Base-by-base conservation (phyloP, 2,329 filamentous ascomycete species). In the Daldinia sp. region DNA sequence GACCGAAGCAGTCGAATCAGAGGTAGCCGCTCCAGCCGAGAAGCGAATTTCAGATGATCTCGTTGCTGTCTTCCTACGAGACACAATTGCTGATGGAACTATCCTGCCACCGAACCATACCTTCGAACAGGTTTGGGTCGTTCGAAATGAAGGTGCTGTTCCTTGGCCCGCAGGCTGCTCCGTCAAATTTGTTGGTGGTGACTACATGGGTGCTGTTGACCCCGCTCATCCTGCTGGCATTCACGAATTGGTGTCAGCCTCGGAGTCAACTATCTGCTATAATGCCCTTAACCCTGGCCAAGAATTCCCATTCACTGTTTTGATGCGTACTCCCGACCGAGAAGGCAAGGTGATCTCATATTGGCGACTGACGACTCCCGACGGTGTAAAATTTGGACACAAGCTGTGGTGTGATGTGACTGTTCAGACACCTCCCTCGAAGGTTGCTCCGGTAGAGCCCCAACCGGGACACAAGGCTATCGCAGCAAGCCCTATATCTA, bases 151-250 rank as follows among this genome's bases (percentile, higher is more conserved):
- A 17, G 94, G 95, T 25, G 86, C 87, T 9, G 80, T 83, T 50
- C 78, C 88, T 10, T 99, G 95, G 95, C 95, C 95, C 34, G 87
- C 89, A 57, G 95, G 94, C 64, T 96, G 93, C 82, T 90, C 89
- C 58, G 91, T 98, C 71, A 92, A 91, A 78, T 97, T 94, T 73
- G 90, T 96, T 61, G 93, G 94, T 60, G 95, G 95, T 51, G 94
- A 98, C 77, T 93, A 94, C 79, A 98, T 99, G 95, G 92, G 96
- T 71, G 91, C 94, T 69, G 85, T 97, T 56, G 92, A 97, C 76
- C 88, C 90, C 52, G 85, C 84, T 64, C 91, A 91, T 72, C 91
- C 93, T 21, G 88, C 90, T n/a, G 91, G 90, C 69, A 87, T 93
- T 58, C 84, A 85, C 35, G 89, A 94, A 70, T 88, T 97, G 60